A percentile compares a stretch with the other conserved stretches of the same genome.
Conservation (phyloP, 129 eudicot genomes). For the Apium graveolens region DNA sequence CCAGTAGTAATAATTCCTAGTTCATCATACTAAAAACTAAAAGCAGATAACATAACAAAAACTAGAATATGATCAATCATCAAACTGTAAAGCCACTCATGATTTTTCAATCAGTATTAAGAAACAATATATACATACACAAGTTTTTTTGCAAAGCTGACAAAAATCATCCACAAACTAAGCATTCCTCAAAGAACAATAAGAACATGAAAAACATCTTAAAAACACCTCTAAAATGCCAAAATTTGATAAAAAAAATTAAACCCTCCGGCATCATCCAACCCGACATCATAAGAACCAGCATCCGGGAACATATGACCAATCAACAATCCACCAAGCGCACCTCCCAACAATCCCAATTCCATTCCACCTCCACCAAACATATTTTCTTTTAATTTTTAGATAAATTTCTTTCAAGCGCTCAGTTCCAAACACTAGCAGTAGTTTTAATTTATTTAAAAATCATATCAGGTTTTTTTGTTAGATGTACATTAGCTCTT, state of each 20-base stretch:
- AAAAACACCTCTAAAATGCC: neutral
- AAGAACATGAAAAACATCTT: no score
- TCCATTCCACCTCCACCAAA: conserved; percentile 31
- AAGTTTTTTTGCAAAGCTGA: no score
- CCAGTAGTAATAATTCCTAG: no score
- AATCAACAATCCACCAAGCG: conserved; percentile 41
- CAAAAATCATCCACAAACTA: neutral
- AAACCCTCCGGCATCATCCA: conserved; percentile 13
- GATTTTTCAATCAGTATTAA: neutral
- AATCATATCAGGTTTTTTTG: conserved; percentile 27
- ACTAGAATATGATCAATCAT: no score
- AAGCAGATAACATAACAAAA: no score
- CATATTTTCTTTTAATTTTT: conserved; percentile 39
- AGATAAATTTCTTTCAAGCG: no score
- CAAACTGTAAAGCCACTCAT: neutral
- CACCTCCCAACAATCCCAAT: conserved; percentile 48
- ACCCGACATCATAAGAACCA: conserved; percentile 15
- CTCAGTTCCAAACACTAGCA: no score
- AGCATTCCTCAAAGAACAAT: neutral
- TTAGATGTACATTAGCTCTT: conserved; percentile 35
- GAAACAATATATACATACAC: neutral
- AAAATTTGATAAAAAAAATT: neutral
- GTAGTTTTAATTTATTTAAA: no score
- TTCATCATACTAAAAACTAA: no score
- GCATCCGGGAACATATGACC: conserved; percentile 39